Conservation (phyloP, 2,329 filamentous ascomycete species). For the Fusarium sp. region DNA sequence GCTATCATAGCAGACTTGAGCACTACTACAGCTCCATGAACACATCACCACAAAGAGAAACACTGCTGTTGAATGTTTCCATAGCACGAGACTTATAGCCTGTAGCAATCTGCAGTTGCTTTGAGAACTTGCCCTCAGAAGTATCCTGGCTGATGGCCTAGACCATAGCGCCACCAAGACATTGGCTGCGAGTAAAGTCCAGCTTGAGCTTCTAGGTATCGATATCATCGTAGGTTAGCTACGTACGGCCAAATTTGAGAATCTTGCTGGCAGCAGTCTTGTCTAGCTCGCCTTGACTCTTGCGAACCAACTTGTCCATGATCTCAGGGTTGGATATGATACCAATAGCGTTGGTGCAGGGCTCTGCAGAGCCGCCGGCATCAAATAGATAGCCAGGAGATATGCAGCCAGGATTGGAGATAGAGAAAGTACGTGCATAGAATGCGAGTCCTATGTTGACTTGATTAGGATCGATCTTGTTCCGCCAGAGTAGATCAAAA, state of each 20-base stretch:
- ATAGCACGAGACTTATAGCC: background rate
- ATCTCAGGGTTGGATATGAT: background rate
- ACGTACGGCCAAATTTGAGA: background rate
- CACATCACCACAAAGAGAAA: background rate
- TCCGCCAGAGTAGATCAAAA: conserved; percentile 19
- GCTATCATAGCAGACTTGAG: background rate
- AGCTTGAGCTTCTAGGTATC: background rate
- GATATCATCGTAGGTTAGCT: background rate
- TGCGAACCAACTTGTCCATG: background rate
- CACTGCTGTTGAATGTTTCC: background rate
- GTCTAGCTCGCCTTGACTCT: background rate
- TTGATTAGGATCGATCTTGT: background rate
- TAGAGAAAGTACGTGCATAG: background rate
- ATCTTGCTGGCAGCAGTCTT: background rate
- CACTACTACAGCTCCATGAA: background rate
- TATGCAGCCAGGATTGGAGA: background rate
- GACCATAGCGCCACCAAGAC: background rate
- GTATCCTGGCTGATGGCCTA: background rate
- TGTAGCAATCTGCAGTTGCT: background rate
- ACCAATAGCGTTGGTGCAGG: background rate
- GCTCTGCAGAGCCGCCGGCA: background rate
- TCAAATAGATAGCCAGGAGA: background rate
- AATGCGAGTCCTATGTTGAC: conserved; percentile 27
- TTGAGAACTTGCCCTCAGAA: background rate
- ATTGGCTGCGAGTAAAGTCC: background rate